Evolutionary conservation across 2,329 filamentous ascomycete genomes (phyloP).

Genomic region (Phialemoniopsis sp.): DNA sequence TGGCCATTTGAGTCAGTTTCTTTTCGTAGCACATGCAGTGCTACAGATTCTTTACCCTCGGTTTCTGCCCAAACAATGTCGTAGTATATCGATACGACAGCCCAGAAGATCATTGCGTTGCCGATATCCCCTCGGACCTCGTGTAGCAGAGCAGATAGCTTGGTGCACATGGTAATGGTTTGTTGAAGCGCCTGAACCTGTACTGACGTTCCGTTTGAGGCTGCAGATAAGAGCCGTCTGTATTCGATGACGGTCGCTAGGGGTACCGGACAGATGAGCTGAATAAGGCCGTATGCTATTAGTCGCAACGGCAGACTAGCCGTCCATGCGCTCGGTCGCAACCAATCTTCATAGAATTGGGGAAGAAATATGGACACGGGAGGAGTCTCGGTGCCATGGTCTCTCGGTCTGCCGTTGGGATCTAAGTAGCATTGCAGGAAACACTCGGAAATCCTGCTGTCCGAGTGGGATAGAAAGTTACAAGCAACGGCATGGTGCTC

Average conservation of each 20-base stretch:
- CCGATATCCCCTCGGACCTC: slow-evolving; percentile 11
- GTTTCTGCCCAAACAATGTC: slow-evolving; percentile 25
- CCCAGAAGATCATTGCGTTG: slow-evolving; percentile 21
- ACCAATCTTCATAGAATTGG: slow-evolving; percentile 31
- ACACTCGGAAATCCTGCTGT: slow-evolving; percentile 20
- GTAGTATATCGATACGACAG: slow-evolving; percentile 27
- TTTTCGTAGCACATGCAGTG: slow-evolving; percentile 20
- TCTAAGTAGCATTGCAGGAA: neutral
- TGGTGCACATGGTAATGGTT: slow-evolving; percentile 12
- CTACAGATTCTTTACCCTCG: slow-evolving; percentile 23
- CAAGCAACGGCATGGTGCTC: neutral
- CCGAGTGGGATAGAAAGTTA: slow-evolving; percentile 10
- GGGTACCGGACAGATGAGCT: slow-evolving; percentile 6
- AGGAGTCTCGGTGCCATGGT: slow-evolving; percentile 1
- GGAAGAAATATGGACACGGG: slow-evolving; percentile 35
- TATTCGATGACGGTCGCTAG: slow-evolving; percentile 29
- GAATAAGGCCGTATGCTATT: slow-evolving; percentile 29
- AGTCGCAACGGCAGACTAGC: slow-evolving; percentile 26
- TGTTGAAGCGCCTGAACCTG: slow-evolving; percentile 16
- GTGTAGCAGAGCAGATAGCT: slow-evolving; percentile 17
- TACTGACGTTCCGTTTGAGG: slow-evolving; percentile 22
- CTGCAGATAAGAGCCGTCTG: slow-evolving; percentile 24
- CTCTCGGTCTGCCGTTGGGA: no score
- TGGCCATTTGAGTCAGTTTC: slow-evolving; percentile 18
- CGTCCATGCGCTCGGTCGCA: slow-evolving; percentile 32